Base-by-base conservation (phyloP, 495 filamentous ascomycete genomes). In the Articulospora tetracladia region DNA sequence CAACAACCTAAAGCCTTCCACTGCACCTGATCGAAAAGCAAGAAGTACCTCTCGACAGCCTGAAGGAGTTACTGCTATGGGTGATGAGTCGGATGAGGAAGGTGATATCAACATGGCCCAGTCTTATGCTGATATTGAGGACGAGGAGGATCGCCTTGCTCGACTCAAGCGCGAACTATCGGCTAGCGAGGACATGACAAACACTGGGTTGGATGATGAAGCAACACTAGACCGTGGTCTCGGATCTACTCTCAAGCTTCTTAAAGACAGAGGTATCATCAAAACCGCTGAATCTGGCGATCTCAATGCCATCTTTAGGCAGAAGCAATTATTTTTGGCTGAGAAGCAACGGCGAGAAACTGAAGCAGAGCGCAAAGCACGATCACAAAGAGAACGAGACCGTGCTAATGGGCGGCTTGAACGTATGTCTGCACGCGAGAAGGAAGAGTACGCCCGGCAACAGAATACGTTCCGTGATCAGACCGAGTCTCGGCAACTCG, bases 391-490 rank as follows among this genome's bases (percentile, higher is more conserved):
- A 67, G 92, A 97, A 73, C 83, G 86, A 4, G 94, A 97, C 67
- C 87, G 94, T 52, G 75, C 85, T 44, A 90, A 83, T 28, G 93
- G 91, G 49, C 84, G 85, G 25, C 83, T 95, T 26, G 91, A 96
- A 66, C 82, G 85, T 46, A 93, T 98, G 91, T 88, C 89, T 11
- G 85, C 86, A 12, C 86, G 89, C 24, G 94, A 98, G 69, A 84
- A 90, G n/a, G 93, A 98, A 70, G 92, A 95, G 56, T 86, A 91
- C 73, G 87, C 91, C 0, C 86, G 90, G 6, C 84, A 84, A 69
- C 88, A 95, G 74, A 98, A 98, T 76, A 88, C 86, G 61, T 80
- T 84, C 59, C 87, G 93, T 59, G 94, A 98, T 58, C 86, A 89
- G 67, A 82, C 86, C 51, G 88, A 94, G 64, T 85, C 90, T 15